A percentile compares a stretch with the other conserved stretches of the same genome.
phyloP scores from a whole-genome alignment of 2,329 filamentous ascomycete genomes.

The Pyrenochaeta sp. region DNA sequence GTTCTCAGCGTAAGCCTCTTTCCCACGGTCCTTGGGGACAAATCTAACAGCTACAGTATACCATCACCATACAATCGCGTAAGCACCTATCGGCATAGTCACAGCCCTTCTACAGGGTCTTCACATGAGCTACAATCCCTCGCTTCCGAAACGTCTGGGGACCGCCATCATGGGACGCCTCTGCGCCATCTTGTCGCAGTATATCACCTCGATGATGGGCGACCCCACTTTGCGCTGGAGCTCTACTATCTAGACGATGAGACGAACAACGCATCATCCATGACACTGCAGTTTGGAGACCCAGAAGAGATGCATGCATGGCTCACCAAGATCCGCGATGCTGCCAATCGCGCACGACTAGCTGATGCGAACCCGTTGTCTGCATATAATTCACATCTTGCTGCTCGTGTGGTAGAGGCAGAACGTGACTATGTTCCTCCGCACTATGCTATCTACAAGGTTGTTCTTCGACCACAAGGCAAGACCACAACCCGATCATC shows the following conservation, averaged over 20 bases:
- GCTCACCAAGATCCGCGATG: slow-evolving; percentile 69
- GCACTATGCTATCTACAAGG: slow-evolving; percentile 73
- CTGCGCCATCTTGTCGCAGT: slow-evolving; percentile 73
- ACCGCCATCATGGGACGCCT: slow-evolving; percentile 66
- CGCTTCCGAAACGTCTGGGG: slow-evolving; percentile 58
- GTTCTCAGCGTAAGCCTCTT: slow-evolving; percentile 57
- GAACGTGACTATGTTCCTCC: slow-evolving; percentile 74
- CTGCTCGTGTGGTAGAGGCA: slow-evolving; percentile 68
- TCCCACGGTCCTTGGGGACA: not conserved
- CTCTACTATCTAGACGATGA: slow-evolving; percentile 74
- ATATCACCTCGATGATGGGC: slow-evolving; percentile 72
- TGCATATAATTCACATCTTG: slow-evolving; percentile 68
- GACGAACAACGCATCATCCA: slow-evolving; percentile 65
- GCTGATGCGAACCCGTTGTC: slow-evolving; percentile 63
- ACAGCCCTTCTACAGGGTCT: slow-evolving; percentile 67
- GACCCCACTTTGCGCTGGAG: slow-evolving; percentile 72
- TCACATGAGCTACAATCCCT: slow-evolving; percentile 67
- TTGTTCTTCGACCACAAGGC: slow-evolving; percentile 68
- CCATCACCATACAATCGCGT: slow-evolving; percentile 50
- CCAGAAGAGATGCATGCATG: slow-evolving; percentile 72
- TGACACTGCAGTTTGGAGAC: slow-evolving; percentile 71
- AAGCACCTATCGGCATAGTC: slow-evolving; percentile 62
- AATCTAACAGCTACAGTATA: slow-evolving; percentile 35
- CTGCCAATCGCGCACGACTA: slow-evolving; percentile 64
- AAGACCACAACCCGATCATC: slow-evolving; percentile 67